These are phyloP conservation scores for Cystobasidiaceae sp. DNA, from an alignment of 1,284 basidiomycete genomes.

Conservation along the genomic window DNA sequence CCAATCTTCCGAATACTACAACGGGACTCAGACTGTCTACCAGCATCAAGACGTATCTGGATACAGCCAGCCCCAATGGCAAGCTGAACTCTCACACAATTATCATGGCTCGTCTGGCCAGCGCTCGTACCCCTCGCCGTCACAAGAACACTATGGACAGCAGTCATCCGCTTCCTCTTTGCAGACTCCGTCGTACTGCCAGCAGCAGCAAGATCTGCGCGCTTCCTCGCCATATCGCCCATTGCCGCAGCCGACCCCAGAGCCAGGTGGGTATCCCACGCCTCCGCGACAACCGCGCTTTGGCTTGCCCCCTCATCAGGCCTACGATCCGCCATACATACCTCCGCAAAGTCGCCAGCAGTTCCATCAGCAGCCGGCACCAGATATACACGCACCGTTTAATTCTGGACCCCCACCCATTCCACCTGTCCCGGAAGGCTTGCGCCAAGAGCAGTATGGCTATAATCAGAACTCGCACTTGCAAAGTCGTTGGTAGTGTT, in stretches of 20 bases:
- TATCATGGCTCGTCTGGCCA: background rate
- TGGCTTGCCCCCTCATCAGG: conserved; percentile 20
- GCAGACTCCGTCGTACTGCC: background rate
- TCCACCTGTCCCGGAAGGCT: conserved; percentile 17
- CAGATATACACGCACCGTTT: background rate
- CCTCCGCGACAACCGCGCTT: conserved; percentile 24
- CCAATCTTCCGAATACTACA: background rate
- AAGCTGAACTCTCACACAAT: background rate
- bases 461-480: background rate
- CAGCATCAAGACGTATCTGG: conserved; percentile 2
- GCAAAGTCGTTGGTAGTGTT: too few species aligned
- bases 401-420: conserved; percentile 5
- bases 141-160: background rate
- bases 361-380: background rate
- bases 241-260: conserved; percentile 17
- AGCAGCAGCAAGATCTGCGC: conserved; percentile 15
- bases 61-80: background rate
- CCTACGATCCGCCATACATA: conserved; percentile 19
- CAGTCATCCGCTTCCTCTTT: background rate
- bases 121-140: background rate
- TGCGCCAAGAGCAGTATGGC: conserved; percentile 3
- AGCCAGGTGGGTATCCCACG: background rate
- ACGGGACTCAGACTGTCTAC: background rate
- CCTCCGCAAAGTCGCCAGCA: conserved; percentile 2
- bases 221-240: conserved; percentile 21